Percentiles rank a stretch among this genome's conserved stretches.
phyloP scores from a whole-genome alignment of 106 monocot species.

The Gastrodia elata region DNA sequence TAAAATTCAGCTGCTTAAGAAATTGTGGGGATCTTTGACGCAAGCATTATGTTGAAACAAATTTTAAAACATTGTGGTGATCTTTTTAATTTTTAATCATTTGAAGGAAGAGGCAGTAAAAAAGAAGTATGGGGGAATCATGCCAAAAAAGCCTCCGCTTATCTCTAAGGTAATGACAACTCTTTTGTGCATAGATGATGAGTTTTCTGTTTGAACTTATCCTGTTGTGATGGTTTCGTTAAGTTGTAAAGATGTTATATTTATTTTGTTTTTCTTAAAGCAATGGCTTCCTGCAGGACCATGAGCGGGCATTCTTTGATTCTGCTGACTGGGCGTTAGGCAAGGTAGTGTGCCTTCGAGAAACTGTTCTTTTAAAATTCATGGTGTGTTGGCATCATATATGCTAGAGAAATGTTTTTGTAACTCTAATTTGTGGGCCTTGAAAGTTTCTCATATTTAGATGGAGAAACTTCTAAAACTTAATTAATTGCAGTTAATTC shows the following conservation, averaged over 20 bases:
- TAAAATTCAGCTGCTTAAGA: too few relatives aligned
- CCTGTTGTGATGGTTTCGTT: not conserved
- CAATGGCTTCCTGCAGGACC: slow-evolving; percentile 46
- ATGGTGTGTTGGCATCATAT: too few relatives aligned
- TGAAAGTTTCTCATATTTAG: too few relatives aligned
- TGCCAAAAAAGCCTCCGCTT: slow-evolving; percentile 74
- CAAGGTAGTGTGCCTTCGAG: slow-evolving; percentile 45
- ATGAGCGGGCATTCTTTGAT: slow-evolving; percentile 97
- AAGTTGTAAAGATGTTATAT: not conserved
- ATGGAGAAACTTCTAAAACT: too few relatives aligned
- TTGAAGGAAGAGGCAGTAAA: slow-evolving; percentile 59
- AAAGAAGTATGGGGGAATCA: slow-evolving; percentile 79
- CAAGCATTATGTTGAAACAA: too few relatives aligned
- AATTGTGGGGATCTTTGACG: too few relatives aligned
- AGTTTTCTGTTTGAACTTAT: not conserved
- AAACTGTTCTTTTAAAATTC: too few relatives aligned
- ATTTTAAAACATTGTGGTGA: not conserved
- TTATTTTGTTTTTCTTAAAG: not conserved
- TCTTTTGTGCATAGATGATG: not conserved
- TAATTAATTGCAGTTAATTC: too few relatives aligned
- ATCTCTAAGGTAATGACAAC: slow-evolving; percentile 66
- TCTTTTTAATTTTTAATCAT: not conserved
- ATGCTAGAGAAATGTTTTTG: too few relatives aligned
- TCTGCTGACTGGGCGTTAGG: slow-evolving; percentile 99
- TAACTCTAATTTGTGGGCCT: too few relatives aligned